Conservation (phyloP, 1,284 basidiomycete species). For the Heterobasidion occidentale region DNA sequence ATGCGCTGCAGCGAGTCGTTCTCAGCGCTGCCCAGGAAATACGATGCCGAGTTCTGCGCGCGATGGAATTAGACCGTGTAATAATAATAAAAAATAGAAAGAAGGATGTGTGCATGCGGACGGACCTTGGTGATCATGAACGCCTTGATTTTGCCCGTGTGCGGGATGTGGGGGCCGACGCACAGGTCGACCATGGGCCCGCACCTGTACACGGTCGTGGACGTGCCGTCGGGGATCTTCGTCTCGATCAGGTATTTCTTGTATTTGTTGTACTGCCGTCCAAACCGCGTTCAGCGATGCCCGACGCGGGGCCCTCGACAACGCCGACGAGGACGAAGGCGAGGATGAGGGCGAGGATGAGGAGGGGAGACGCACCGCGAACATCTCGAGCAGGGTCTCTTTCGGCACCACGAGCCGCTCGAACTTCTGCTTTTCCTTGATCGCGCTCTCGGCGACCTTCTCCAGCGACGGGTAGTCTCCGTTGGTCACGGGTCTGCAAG, state of each 20-base stretch:
- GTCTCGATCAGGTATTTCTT: slow-evolving; percentile 94
- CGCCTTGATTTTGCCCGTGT: slow-evolving; percentile 97
- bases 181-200: slow-evolving; percentile 99
- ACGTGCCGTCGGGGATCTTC: slow-evolving; percentile 95
- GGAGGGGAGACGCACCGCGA: slow-evolving; percentile 55
- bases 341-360: not conserved
- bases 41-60: slow-evolving; percentile 88
- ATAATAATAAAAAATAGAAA: no score
- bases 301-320: not conserved
- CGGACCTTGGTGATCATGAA: slow-evolving; percentile 87
- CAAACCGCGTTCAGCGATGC: slow-evolving; percentile 6
- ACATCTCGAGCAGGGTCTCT: slow-evolving; percentile 95
- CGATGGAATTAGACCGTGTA: not conserved
- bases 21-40: slow-evolving; percentile 92
- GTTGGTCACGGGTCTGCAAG: slow-evolving; percentile 58
- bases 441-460: slow-evolving; percentile 78
- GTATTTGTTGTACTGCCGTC: slow-evolving; percentile 92
- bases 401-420: slow-evolving; percentile 92
- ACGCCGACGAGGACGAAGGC: not conserved
- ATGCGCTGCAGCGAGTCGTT: slow-evolving; percentile 97
- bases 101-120: not conserved
- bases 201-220: slow-evolving; percentile 97
- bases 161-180: slow-evolving; percentile 94
- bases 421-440: slow-evolving; percentile 98
- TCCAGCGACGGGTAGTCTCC: slow-evolving; percentile 88